These are phyloP conservation scores for Aspergillus tanneri DNA, from an alignment of 2,329 filamentous ascomycete species.

Conservation along the genomic window DNA sequence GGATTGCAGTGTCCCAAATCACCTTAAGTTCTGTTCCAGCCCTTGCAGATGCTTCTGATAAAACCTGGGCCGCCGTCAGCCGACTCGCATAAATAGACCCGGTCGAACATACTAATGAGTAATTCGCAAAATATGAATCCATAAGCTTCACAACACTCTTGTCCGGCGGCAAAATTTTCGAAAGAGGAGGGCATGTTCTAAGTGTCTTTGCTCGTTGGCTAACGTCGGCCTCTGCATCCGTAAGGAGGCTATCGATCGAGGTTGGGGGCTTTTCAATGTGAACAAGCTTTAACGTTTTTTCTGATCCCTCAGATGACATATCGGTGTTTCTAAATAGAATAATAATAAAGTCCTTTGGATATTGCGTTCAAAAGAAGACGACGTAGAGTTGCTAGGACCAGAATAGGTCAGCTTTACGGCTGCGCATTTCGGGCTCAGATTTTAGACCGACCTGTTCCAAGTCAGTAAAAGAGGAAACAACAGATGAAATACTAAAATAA, in stretches of 20 bases:
- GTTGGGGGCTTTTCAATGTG: too few relatives aligned
- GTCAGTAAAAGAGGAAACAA: too few relatives aligned
- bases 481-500: too few relatives aligned
- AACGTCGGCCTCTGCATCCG: not conserved
- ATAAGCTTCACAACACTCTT: not conserved
- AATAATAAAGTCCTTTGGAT: too few relatives aligned
- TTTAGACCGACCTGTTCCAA: too few relatives aligned
- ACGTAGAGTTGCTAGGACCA: too few relatives aligned
- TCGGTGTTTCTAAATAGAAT: too few relatives aligned
- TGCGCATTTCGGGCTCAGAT: too few relatives aligned
- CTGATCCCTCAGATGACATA: too few relatives aligned
- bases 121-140: not conserved
- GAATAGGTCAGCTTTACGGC: too few relatives aligned
- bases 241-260: not conserved
- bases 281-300: too few relatives aligned
- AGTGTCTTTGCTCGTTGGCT: not conserved
- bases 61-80: not conserved
- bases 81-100: not conserved
- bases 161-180: not conserved
- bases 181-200: not conserved
- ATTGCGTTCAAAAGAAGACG: too few relatives aligned
- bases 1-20: not conserved
- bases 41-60: not conserved
- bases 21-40: not conserved
- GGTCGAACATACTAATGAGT: not conserved